phyloP scores from a whole-genome alignment of 331 rosid species.

The Malus hybrid region DNA sequence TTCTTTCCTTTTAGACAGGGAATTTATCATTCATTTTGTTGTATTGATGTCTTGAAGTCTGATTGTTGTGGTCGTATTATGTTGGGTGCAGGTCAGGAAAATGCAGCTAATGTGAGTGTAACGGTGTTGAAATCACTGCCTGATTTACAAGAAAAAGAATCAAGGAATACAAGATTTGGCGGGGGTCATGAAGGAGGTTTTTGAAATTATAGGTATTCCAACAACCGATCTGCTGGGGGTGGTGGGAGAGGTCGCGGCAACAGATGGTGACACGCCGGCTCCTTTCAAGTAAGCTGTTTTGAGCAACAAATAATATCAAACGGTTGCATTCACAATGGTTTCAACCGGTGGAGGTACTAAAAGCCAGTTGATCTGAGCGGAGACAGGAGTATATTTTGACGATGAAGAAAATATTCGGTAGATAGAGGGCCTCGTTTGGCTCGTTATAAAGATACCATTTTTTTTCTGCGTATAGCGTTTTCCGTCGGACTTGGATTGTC shows the following conservation, averaged over 20 bases:
- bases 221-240: not conserved
- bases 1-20: not conserved
- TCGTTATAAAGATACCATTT: not conserved
- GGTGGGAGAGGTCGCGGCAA: constrained; percentile 30
- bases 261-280: constrained; percentile 23
- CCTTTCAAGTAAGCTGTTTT: not conserved
- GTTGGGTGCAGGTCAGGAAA: constrained; percentile 44
- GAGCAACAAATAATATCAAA: not conserved
- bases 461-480: not conserved
- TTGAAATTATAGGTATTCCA: constrained; percentile 29
- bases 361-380: not conserved
- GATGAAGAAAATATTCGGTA: constrained; percentile 16
- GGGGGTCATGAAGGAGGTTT: constrained; percentile 27
- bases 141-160: constrained; percentile 51
- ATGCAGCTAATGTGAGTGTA: constrained; percentile 55
- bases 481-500: too few relatives aligned
- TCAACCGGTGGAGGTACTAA: not conserved
- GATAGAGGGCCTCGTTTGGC: not conserved
- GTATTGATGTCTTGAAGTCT: too few relatives aligned
- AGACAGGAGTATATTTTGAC: not conserved
- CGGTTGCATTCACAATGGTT: not conserved
- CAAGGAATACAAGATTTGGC: constrained; percentile 43
- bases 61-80: not conserved
- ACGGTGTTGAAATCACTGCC: constrained; percentile 52
- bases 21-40: too few relatives aligned